phyloP scores from a whole-genome alignment of 2,329 filamentous ascomycete genomes.

The Curvularia eragrostidis region DNA sequence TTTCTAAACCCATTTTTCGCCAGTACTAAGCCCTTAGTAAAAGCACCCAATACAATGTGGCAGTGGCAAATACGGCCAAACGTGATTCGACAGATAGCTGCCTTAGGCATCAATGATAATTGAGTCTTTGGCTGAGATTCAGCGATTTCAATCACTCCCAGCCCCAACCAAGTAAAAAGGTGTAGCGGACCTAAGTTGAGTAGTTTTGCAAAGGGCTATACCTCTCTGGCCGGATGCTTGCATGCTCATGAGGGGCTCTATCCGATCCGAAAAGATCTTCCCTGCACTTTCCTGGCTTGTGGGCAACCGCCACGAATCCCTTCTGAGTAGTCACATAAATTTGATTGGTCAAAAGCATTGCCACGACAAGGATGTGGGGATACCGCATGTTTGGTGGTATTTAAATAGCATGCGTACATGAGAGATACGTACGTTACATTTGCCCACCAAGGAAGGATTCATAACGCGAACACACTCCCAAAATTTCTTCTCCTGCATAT shows the following conservation, averaged over 20 bases:
- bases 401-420: background rate
- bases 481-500: background rate
- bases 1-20: conserved; percentile 13
- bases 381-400: background rate
- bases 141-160: too few relatives aligned
- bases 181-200: too few relatives aligned
- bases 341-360: background rate
- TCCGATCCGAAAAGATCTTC: background rate
- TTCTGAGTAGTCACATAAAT: background rate
- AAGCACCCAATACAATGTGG: too few relatives aligned
- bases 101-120: too few relatives aligned
- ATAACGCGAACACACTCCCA: background rate
- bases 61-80: too few relatives aligned
- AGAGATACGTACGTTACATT: background rate
- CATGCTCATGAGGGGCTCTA: background rate
- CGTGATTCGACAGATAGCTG: too few relatives aligned
- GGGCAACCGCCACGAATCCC: background rate
- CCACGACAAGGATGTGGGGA: background rate
- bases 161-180: too few relatives aligned
- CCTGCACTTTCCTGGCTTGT: background rate
- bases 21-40: too few relatives aligned
- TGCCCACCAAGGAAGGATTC: background rate
- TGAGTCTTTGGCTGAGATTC: too few relatives aligned
- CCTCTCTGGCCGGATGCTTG: background rate
- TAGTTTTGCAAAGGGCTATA: too few relatives aligned